Conservation (phyloP, 2,329 filamentous ascomycete genomes). For the Sporothrix brasiliensis region DNA sequence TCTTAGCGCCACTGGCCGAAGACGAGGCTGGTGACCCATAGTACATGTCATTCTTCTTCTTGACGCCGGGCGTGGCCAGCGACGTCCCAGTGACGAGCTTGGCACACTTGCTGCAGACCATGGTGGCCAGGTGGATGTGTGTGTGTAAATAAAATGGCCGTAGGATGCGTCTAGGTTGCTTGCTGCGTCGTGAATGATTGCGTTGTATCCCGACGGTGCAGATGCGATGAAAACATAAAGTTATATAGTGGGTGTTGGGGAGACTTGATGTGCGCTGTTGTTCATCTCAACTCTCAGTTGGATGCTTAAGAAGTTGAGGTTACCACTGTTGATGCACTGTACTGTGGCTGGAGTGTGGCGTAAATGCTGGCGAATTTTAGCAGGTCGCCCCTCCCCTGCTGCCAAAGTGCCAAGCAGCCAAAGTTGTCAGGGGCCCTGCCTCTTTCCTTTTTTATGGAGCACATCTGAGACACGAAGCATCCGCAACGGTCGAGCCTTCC, state of each 20-base stretch:
- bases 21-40: conserved; percentile 59
- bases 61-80: conserved; percentile 65
- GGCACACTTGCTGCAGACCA: conserved; percentile 66
- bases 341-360: conserved; percentile 30
- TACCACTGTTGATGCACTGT: background rate
- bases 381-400: background rate
- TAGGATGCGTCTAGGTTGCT: background rate
- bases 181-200: background rate
- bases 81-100: conserved; percentile 62
- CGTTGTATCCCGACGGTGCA: background rate
- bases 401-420: background rate
- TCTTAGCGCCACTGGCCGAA: conserved; percentile 45
- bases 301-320: background rate
- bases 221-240: background rate
- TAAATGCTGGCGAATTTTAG: background rate
- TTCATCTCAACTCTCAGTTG: background rate
- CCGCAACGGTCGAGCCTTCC: conserved; percentile 5
- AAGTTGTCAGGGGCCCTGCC: conserved; percentile 26
- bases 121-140: background rate
- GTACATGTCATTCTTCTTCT: conserved; percentile 69
- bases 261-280: background rate
- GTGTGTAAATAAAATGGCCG: background rate
- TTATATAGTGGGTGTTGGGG: background rate
- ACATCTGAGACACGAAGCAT: conserved; percentile 28
- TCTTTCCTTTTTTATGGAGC: conserved; percentile 19